Evolutionary conservation across 768 basidiomycete genomes (phyloP).

Genomic region (Tubosaeta sp.): DNA sequence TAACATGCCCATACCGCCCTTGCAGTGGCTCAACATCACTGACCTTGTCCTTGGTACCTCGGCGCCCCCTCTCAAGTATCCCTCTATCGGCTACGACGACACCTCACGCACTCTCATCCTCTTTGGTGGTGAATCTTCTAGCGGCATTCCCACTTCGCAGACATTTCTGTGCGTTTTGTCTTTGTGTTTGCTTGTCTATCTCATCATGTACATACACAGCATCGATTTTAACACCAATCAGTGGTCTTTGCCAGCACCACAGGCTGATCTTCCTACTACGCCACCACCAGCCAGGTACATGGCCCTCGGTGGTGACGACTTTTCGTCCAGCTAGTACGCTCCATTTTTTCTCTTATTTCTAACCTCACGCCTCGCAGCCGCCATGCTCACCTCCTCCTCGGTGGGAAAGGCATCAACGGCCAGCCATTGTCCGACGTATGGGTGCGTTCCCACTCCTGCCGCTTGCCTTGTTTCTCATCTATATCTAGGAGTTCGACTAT

Average conservation of each 20-base stretch:
- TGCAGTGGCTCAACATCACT: constrained; percentile 67
- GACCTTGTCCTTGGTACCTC: constrained; percentile 49
- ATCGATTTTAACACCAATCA: constrained; percentile 56
- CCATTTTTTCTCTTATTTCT: constrained; percentile 7
- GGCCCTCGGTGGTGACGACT: constrained; percentile 62
- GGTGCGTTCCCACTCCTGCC: constrained; percentile 41
- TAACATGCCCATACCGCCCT: constrained; percentile 39
- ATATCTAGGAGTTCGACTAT: constrained; percentile 70
- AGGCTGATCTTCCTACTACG: constrained; percentile 39
- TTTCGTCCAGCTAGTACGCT: constrained; percentile 79
- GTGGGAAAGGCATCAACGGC: constrained; percentile 57
- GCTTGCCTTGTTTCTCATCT: constrained; percentile 4
- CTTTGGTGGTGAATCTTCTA: constrained; percentile 72
- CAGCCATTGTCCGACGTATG: constrained; percentile 64
- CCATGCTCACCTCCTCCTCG: constrained; percentile 67
- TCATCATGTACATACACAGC: constrained; percentile 32
- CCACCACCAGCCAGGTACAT: constrained; percentile 61
- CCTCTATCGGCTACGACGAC: constrained; percentile 57
- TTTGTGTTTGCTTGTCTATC: background rate
- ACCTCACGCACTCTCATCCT: constrained; percentile 56
- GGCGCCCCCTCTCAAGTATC: constrained; percentile 62
- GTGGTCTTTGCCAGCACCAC: constrained; percentile 58
- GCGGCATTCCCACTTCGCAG: constrained; percentile 55
- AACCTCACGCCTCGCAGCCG: constrained; percentile 45
- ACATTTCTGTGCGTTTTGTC: constrained; percentile 58